Evolutionary conservation across 306 rosid species (phyloP), one percentile per base, ranked within the genome.

Genomic region (Nissolia schottii): DNA sequence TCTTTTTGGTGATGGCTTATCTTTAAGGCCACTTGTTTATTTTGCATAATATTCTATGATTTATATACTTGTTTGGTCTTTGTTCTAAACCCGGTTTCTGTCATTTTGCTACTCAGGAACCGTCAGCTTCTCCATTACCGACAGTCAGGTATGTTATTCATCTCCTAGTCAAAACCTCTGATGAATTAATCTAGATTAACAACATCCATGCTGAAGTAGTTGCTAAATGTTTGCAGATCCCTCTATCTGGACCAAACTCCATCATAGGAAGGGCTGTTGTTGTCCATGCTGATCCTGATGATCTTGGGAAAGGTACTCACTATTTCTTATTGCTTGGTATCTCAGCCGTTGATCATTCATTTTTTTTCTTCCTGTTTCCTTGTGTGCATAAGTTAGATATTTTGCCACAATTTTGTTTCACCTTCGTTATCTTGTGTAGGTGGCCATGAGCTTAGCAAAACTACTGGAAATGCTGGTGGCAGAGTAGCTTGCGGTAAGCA

Each of bases 381-480:
- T 20, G 28, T 73, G 28, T 53, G 71, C 67, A 8, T 71, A 49
- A 9, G 59, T 37, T 12, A 20, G 22, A 12, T 51, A 5, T 29
- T 27, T 64, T 41, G 23, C 20, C 27, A 16, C 25, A 29, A 27
- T 27, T 24, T 22, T 56, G 18, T 66, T 59, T 59, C 65, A 57
- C 54, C 14, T 65, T 73, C 2, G 6, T 29, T 35, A 62, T 76
- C 58, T 7, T 69, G 63, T 59, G 6, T 59, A 95, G 99, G 99
- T 68, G 97, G 97, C 31, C 97, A 95, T 19, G 99, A 95, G 84
- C 96, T 91, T 38, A 95, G 99, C 99, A 88, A 85, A 68, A 8
- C 81, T 45, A 91, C 99, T 11, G 99, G 99, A 85, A 95, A 95
- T 80, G 99, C 99, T 27, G 99, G 99, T 37, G 99, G 96, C 79